Evolutionary conservation across 495 filamentous ascomycete genomes (phyloP), one percentile per base, ranked within the genome.

Genomic region (Usnea hakonensis): DNA sequence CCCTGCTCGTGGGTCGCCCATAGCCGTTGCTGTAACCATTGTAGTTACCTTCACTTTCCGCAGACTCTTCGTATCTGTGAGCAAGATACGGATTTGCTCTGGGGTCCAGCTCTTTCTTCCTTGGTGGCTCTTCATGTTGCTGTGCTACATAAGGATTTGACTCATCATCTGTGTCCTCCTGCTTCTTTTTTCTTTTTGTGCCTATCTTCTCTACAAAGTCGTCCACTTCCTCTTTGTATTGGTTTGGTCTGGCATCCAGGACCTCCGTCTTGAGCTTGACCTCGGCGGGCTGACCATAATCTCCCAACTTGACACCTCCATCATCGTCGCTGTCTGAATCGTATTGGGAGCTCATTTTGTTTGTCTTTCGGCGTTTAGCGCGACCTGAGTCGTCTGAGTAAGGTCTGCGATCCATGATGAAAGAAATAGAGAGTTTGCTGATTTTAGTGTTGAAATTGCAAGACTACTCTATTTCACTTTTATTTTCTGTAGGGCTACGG

Each of bases 81-180:
- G 91, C 90, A 55, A 97, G 84, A 73, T 99, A 97, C 3, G 88
- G 89, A 69, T 97, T 97, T 59, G 76, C 69, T 63, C 78, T 79
- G 58, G 83, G 81, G 66, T 85, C 80, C 30, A 75, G 75, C 35
- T 74, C 78, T 41, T 70, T 55, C 62, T 70, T 71, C 19, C 38
- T 58, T n/a, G 77, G 69, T 21, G 73, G n/a, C 52, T 57, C 38
- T 21, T 37, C 46, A 54, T 44, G 38, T 9, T 56, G 41, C 23
- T 46, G 41, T 30, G 44, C 50, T n/a, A 64, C 17, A 35, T 64
- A 52, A 17, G 46, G 41, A 55, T 56, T 61, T 3, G 58, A 36
- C 35, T 43, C 28, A 17, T 17, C 2, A 2, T 61, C 38, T 26
- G 35, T 35, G 5, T 55, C 44, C 9, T 50, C 46, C 14, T 57